phyloP scores from a whole-genome alignment of 495 filamentous ascomycete species.

The Penicillium coffeae region DNA sequence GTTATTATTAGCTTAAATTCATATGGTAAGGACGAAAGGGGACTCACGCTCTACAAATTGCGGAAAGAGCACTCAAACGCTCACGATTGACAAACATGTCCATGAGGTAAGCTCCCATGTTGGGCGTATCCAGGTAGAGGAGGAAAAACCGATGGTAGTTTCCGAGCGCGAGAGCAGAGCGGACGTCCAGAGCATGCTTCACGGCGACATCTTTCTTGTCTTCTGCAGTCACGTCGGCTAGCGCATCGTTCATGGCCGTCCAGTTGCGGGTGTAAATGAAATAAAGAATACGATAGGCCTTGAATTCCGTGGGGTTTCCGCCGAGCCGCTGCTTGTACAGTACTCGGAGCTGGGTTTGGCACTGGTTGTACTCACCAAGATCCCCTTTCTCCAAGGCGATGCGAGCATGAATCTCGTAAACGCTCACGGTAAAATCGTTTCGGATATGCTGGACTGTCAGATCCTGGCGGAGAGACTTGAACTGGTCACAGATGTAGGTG shows the following conservation, averaged over 20 bases:
- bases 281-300: constrained; percentile 99
- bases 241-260: constrained; percentile 93
- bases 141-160: constrained; percentile 98
- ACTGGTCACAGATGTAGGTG: constrained; percentile 96
- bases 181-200: constrained; percentile 86
- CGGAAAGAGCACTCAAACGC: constrained; percentile 81
- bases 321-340: constrained; percentile 82
- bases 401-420: constrained; percentile 96
- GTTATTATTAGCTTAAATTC: constrained; percentile 38
- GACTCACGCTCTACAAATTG: constrained; percentile 91
- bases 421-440: constrained; percentile 89
- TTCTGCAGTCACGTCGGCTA: constrained; percentile 96
- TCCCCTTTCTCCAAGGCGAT: constrained; percentile 98
- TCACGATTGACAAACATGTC: constrained; percentile 97
- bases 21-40: too few species aligned
- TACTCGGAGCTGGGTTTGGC: constrained; percentile 92
- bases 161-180: constrained; percentile 84
- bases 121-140: constrained; percentile 88
- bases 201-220: constrained; percentile 82
- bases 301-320: constrained; percentile 92
- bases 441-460: constrained; percentile 96
- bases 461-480: constrained; percentile 97
- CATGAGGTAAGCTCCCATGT: constrained; percentile 98
- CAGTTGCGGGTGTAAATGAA: constrained; percentile 98
- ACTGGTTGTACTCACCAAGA: constrained; percentile 99